A percentile compares a stretch with the other conserved stretches of the same genome.
Conservation (phyloP, 1,284 basidiomycete genomes). For the Rhodotorula sp. region DNA sequence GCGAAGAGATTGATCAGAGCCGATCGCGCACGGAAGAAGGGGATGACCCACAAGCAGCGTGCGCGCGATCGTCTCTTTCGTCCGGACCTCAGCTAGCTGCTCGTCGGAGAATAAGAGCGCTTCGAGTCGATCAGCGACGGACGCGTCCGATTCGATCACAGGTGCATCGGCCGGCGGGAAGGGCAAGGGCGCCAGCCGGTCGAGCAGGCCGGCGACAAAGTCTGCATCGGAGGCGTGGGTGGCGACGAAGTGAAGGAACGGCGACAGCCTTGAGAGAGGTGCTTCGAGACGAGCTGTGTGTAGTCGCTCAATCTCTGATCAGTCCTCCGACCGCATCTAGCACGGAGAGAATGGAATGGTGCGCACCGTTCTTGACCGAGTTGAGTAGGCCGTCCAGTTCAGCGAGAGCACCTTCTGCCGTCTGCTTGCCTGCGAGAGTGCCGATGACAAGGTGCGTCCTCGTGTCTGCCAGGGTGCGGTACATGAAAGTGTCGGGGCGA, state of each 20-base stretch:
- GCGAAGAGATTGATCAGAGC: background rate
- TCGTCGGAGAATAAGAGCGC: background rate
- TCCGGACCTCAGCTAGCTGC: no score
- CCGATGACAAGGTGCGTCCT: constrained; percentile 10
- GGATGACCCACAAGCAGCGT: background rate
- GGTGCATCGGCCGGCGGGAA: background rate
- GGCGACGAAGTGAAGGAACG: constrained; percentile 8
- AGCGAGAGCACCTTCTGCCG: background rate
- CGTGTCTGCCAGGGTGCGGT: constrained; percentile 1
- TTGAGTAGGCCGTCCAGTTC: background rate
- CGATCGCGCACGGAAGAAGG: no score
- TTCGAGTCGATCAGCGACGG: background rate
- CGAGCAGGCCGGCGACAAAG: background rate
- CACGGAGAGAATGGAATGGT: no score
- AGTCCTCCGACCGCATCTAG: rapidly evolving
- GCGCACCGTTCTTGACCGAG: background rate
- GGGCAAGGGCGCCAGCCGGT: background rate
- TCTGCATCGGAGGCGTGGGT: background rate
- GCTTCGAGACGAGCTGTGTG: background rate
- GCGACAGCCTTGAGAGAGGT: constrained; percentile 2
- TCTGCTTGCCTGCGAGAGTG: background rate
- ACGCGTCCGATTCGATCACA: background rate
- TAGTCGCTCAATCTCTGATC: no score
- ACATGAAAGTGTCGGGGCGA: constrained; percentile 4
- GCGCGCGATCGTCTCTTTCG: constrained; percentile 2